Percentiles rank a stretch among this genome's conserved stretches.
These are phyloP conservation scores for Termitomyces sp. DNA, from an alignment of 768 basidiomycete species.

Conservation along the genomic window DNA sequence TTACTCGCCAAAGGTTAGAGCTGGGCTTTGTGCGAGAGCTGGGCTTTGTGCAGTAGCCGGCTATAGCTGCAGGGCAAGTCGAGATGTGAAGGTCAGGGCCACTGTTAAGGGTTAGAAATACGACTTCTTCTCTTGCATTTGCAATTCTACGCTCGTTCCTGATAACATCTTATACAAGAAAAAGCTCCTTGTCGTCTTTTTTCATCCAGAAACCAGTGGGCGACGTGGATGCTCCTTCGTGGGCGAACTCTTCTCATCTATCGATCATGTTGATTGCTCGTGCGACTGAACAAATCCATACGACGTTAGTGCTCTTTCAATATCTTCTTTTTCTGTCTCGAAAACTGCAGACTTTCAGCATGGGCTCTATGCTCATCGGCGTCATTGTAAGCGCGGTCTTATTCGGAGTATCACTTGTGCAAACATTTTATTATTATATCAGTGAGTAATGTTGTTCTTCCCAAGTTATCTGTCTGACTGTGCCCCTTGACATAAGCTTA, in stretches of 20 bases:
- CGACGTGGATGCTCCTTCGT: not conserved
- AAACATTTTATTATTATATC: constrained; percentile 17
- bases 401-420: constrained; percentile 16
- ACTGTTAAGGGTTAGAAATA: not conserved
- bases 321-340: not conserved
- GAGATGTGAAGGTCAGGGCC: not conserved
- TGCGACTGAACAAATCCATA: constrained; percentile 6
- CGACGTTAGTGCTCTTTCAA: constrained; percentile 9
- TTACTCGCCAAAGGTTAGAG: not conserved
- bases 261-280: constrained; percentile 2
- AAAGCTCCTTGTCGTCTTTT: not conserved
- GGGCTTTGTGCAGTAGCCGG: not conserved
- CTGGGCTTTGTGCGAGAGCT: no score
- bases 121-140: not conserved
- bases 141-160: not conserved
- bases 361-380: constrained; percentile 17
- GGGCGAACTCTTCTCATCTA: not conserved
- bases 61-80: not conserved
- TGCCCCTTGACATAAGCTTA: constrained; percentile 7
- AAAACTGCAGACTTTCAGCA: constrained; percentile 2
- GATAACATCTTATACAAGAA: not conserved
- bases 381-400: constrained; percentile 16
- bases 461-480: not conserved
- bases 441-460: constrained; percentile 3
- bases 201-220: not conserved